Evolutionary conservation across 768 basidiomycete genomes (phyloP).

Genomic region (Neoboletus subvelutipes): DNA sequence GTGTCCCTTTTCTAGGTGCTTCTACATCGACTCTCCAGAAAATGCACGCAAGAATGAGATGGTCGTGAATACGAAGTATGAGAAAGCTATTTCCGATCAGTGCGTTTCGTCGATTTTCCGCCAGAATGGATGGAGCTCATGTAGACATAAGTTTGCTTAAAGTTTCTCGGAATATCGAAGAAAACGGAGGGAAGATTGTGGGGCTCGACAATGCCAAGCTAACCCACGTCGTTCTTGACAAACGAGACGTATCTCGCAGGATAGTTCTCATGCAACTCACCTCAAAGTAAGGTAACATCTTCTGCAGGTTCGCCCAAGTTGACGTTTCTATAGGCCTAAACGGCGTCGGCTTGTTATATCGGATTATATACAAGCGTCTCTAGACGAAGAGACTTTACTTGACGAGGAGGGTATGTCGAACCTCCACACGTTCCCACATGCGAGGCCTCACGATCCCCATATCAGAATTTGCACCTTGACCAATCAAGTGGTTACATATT

Average conservation of each 20-base stretch:
- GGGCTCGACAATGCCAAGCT: constrained; percentile 73
- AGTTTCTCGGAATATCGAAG: constrained; percentile 49
- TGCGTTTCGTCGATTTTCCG: constrained; percentile 30
- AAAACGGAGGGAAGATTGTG: constrained; percentile 73
- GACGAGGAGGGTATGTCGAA: constrained; percentile 68
- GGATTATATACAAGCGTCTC: constrained; percentile 73
- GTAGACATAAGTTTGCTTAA: constrained; percentile 49
- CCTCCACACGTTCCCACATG: background rate
- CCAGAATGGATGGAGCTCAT: background rate
- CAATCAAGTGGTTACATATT: background rate
- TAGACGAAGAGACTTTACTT: constrained; percentile 81
- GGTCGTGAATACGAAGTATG: constrained; percentile 51
- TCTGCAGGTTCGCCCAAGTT: constrained; percentile 5
- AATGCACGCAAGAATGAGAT: constrained; percentile 72
- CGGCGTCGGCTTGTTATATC: constrained; percentile 74
- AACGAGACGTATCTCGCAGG: constrained; percentile 75
- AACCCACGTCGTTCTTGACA: constrained; percentile 85
- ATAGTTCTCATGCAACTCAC: constrained; percentile 68
- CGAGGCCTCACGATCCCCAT: constrained; percentile 2
- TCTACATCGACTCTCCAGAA: constrained; percentile 82
- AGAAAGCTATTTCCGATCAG: constrained; percentile 54
- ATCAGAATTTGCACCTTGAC: constrained; percentile 29
- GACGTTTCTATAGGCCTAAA: constrained; percentile 58
- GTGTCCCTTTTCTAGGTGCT: constrained; percentile 51
- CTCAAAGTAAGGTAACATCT: constrained; percentile 52